These are phyloP conservation scores for Plasmodium gallinaceum DNA, from an alignment of 169 alveolate species.

Conservation along the genomic window DNA sequence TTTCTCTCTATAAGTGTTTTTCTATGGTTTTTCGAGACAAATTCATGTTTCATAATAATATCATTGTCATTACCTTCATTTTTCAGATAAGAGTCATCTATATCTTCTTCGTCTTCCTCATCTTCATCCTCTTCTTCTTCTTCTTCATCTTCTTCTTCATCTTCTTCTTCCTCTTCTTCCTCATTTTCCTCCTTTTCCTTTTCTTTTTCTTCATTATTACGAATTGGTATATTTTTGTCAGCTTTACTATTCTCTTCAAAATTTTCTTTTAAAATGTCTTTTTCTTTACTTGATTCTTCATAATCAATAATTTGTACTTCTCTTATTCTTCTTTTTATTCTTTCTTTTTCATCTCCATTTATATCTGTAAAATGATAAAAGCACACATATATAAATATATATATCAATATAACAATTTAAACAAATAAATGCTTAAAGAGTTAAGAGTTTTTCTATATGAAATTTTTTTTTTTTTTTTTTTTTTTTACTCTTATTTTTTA, in stretches of 20 bases:
- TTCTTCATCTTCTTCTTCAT: conserved; percentile 12
- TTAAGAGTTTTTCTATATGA: background rate
- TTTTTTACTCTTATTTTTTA: conserved; percentile 41
- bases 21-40: conserved; percentile 16
- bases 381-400: background rate
- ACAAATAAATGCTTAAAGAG: background rate
- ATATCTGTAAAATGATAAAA: conserved; percentile 10
- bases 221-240: background rate
- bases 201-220: background rate
- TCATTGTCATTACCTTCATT: conserved; percentile 17
- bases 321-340: conserved; percentile 26
- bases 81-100: conserved; percentile 10
- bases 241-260: background rate
- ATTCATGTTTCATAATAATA: conserved; percentile 43
- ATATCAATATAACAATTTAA: background rate
- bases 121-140: conserved; percentile 6
- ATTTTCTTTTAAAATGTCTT: conserved; percentile 15
- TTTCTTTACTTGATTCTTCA: background rate
- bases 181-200: background rate
- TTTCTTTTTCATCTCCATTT: conserved; percentile 31
- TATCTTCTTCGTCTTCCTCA: conserved; percentile 8
- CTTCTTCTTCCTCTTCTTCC: conserved; percentile 10
- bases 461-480: background rate
- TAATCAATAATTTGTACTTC: conserved; percentile 36
- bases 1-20: conserved; percentile 26